phyloP scores from a whole-genome alignment of 371 early-diverging fungal genomes.

The Mucor plumbeus region DNA sequence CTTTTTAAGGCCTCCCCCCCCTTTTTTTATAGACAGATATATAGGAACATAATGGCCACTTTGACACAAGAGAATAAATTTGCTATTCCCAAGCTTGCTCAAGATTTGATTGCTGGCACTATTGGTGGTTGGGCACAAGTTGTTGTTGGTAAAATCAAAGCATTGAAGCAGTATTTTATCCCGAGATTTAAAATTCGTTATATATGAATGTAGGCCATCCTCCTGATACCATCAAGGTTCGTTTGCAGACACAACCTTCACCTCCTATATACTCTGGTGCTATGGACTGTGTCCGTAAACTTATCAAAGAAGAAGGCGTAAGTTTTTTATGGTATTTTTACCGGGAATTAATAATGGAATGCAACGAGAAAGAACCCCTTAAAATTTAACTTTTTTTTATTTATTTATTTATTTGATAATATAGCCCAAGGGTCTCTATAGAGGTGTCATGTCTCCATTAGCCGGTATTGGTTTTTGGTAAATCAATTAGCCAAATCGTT shows the following conservation, averaged over 20 bases:
- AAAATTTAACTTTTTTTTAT: too few species aligned
- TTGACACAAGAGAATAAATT: not conserved
- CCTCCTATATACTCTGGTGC: constrained; percentile 75
- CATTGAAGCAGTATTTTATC: not conserved
- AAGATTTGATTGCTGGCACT: constrained; percentile 83
- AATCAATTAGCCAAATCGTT: not conserved
- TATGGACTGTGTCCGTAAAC: constrained; percentile 72
- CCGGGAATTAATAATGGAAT: not conserved
- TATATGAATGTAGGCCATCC: constrained; percentile 61
- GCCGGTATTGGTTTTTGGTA: constrained; percentile 87
- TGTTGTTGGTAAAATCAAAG: constrained; percentile 60
- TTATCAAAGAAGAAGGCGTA: constrained; percentile 80
- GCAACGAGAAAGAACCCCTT: too few species aligned
- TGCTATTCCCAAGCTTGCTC: constrained; percentile 54
- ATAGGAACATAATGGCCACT: constrained; percentile 4
- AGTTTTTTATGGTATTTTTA: too few species aligned
- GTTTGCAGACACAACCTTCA: constrained; percentile 78
- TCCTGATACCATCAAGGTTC: constrained; percentile 82
- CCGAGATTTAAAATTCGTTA: not conserved
- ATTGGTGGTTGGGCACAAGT: constrained; percentile 89
- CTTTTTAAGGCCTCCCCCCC: not conserved
- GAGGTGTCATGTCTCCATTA: constrained; percentile 83
- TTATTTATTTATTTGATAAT: not conserved
- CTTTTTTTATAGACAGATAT: constrained; percentile 1
- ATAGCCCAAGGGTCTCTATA: constrained; percentile 78